Conservation (phyloP, 768 basidiomycete genomes). For the Dioszegia aurantiaca region DNA sequence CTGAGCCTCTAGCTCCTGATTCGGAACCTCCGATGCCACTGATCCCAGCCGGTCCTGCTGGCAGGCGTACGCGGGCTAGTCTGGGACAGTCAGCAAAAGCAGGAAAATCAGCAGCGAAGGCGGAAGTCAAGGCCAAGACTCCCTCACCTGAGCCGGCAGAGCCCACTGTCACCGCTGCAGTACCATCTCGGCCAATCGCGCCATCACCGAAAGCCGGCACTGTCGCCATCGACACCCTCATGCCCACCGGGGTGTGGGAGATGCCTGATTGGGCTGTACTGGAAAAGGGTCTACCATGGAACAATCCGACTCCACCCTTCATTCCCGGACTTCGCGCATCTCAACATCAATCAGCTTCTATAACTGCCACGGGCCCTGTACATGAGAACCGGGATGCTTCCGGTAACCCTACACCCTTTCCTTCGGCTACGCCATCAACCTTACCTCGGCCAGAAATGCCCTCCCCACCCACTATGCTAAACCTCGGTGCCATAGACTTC, state of each 20-base stretch:
- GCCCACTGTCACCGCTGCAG: conserved; percentile 17
- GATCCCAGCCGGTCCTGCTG: not conserved
- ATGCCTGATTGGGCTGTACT: conserved; percentile 31
- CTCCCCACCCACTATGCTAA: conserved; percentile 16
- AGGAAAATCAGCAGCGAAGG: conserved; percentile 15
- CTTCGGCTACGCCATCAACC: not conserved
- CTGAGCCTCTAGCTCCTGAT: not conserved
- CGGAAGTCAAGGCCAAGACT: too few species aligned
- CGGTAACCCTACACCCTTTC: not conserved
- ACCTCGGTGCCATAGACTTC: conserved; percentile 27
- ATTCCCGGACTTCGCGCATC: not conserved
- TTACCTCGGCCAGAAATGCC: not conserved
- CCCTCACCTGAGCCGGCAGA: conserved; percentile 8
- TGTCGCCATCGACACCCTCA: conserved; percentile 29
- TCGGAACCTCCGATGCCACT: not conserved
- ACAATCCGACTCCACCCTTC: conserved; percentile 10
- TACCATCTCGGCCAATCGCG: not conserved
- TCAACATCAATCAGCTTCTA: not conserved
- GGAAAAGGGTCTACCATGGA: conserved; percentile 33
- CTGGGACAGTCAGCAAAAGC: conserved; percentile 23
- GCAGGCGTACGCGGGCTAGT: conserved; percentile 24
- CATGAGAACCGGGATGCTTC: too few species aligned
- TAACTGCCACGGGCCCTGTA: not conserved
- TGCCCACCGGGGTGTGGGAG: conserved; percentile 28
- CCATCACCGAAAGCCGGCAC: conserved; percentile 24